Conservation (phyloP, 2,329 filamentous ascomycete species). For the Diplodia mutila region DNA sequence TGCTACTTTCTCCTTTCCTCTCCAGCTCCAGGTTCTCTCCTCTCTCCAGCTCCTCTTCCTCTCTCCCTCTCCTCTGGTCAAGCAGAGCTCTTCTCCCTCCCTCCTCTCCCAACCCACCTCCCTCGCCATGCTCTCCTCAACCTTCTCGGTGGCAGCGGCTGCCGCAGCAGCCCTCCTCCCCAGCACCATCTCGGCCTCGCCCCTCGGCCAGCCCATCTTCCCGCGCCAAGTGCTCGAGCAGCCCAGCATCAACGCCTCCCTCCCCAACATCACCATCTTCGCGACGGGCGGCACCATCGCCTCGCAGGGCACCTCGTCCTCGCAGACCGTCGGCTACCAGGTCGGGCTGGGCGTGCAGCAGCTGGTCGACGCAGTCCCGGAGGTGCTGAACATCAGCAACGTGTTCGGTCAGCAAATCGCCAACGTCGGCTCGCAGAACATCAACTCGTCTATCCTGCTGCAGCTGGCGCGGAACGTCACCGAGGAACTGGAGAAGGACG, state of each 20-base stretch:
- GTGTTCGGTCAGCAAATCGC: slow-evolving; percentile 53
- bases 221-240: slow-evolving; percentile 26
- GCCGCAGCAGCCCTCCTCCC: background rate
- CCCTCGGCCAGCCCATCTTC: background rate
- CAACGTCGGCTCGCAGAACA: slow-evolving; percentile 40
- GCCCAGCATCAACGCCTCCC: slow-evolving; percentile 47
- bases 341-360: slow-evolving; percentile 55
- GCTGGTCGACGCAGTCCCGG: slow-evolving; percentile 60
- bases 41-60: background rate
- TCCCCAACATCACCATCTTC: slow-evolving; percentile 62
- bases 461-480: slow-evolving; percentile 55
- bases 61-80: background rate
- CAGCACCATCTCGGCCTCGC: background rate
- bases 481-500: slow-evolving; percentile 50
- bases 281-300: slow-evolving; percentile 65
- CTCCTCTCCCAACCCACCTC: background rate
- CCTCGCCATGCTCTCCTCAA: slow-evolving; percentile 4
- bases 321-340: slow-evolving; percentile 60
- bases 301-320: slow-evolving; percentile 53
- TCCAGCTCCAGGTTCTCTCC: background rate
- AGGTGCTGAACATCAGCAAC: slow-evolving; percentile 59
- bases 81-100: background rate
- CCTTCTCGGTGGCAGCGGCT: background rate
- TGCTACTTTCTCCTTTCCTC: background rate
- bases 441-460: slow-evolving; percentile 56